Evolutionary conservation across 2,329 filamentous ascomycete genomes (phyloP), one percentile per base, ranked within the genome.

Genomic region (Calonectria henricotiae): DNA sequence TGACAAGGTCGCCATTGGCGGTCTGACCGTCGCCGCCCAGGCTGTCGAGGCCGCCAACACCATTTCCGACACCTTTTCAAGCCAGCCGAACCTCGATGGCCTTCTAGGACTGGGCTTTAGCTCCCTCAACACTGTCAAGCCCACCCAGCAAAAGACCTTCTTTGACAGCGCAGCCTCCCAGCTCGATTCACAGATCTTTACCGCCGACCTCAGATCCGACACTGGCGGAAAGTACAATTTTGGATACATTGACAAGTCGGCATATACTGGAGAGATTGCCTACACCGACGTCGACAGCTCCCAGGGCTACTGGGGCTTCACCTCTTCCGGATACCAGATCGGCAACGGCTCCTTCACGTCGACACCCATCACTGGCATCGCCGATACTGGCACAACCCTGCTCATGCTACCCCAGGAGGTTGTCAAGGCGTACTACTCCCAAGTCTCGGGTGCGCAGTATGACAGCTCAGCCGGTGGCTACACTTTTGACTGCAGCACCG

Each of bases 161-260:
- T 84, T 83, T 46, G 82, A 80, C 37, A 83, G 77, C n/a, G 76
- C 77, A 15, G 68, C 67, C 39, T 51, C 65, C 0, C 49, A 67
- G 12, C 74, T 81, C 25, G 67, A 70, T 2, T 25, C 68, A 13
- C 65, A 71, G 2, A 82, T 95, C 25, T 93, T 95, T 81, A 93
- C 92, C 0, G 92, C 91, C 15, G 88, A 92, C 70, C 85, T 96
- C 41, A 88, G 89, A 74, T 86, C 88, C 71, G 85, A 79, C 23
- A 72, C 76, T 1, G 71, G 79, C 3, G 93, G 93, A 41, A 86
- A 88, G 51, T 95, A 94, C 82, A 91, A 94, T 76, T 95, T 95
- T 78, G 93, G 93, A 70, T 86, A 82, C 73, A 90, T 95, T 77
- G 91, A 95, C 80, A 78, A 77, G 1, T 83, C 83, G 65, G 90